Evolutionary conservation across 2,329 filamentous ascomycete species (phyloP).

Genomic region (Pseudocercospora ulei): DNA sequence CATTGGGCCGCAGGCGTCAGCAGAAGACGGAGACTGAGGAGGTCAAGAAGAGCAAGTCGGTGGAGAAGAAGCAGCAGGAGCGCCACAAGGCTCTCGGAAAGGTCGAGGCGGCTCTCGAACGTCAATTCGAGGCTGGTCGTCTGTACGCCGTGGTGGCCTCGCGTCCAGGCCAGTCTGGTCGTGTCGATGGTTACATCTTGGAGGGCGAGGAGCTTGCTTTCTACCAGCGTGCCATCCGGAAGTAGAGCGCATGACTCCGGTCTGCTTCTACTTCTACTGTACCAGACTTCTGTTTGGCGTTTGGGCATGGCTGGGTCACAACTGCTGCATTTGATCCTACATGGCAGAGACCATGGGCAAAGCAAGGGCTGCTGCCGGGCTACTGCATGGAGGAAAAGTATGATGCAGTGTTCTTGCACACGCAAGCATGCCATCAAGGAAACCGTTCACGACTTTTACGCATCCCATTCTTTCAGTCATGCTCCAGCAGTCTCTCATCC

Average conservation of each 20-base stretch:
- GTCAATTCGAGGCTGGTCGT: slow-evolving; percentile 99
- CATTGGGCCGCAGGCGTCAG: slow-evolving; percentile 83
- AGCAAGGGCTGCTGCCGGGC: slow-evolving; percentile 17
- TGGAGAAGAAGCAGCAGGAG: slow-evolving; percentile 92
- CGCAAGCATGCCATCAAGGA: slow-evolving; percentile 16
- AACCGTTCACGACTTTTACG: slow-evolving; percentile 5
- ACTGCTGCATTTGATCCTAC: slow-evolving; percentile 18
- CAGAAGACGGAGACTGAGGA: slow-evolving; percentile 54
- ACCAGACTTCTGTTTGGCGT: slow-evolving; percentile 22
- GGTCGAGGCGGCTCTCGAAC: slow-evolving; percentile 86
- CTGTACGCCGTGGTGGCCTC: slow-evolving; percentile 87
- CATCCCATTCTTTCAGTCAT: neutral
- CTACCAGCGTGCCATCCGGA: slow-evolving; percentile 99
- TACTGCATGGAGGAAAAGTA: slow-evolving; percentile 11
- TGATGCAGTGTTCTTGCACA: slow-evolving; percentile 15
- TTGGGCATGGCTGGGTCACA: slow-evolving; percentile 24
- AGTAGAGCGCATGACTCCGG: slow-evolving; percentile 53
- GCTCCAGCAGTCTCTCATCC: neutral
- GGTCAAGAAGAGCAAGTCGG: slow-evolving; percentile 85
- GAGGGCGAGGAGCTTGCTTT: slow-evolving; percentile 99
- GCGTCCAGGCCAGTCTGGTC: slow-evolving; percentile 92
- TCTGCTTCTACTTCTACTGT: slow-evolving; percentile 4
- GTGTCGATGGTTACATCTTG: slow-evolving; percentile 92
- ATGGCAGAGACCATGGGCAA: slow-evolving; percentile 16
- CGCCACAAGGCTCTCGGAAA: slow-evolving; percentile 77